Conservation (phyloP, 345 rosid genomes). For the Noccaea caerulescens region DNA sequence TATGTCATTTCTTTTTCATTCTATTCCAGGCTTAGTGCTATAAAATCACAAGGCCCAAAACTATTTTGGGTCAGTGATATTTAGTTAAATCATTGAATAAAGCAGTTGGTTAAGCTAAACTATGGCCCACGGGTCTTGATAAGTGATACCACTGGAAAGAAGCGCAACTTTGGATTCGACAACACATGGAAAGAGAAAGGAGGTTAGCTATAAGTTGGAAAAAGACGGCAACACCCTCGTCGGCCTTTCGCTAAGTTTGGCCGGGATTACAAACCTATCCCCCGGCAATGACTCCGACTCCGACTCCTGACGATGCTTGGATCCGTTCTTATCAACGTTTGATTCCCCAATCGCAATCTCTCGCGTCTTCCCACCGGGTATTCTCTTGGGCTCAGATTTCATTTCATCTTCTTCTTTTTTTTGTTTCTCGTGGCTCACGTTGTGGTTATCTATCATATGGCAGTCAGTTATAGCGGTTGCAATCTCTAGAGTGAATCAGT, state of each 20-base stretch:
- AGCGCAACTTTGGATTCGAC: too few species aligned
- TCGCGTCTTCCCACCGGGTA: conserved; percentile 59
- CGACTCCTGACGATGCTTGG: conserved; percentile 72
- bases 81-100: too few species aligned
- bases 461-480: conserved; percentile 71
- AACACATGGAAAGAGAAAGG: too few species aligned
- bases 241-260: neutral
- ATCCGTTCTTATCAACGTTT: conserved; percentile 50
- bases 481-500: conserved; percentile 92
- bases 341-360: conserved; percentile 65
- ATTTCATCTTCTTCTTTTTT: neutral
- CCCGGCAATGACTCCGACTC: conserved; percentile 37
- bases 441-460: conserved; percentile 7
- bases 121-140: too few species aligned
- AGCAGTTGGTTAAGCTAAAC: too few species aligned
- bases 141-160: too few species aligned
- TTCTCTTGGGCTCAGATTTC: neutral
- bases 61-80: too few species aligned
- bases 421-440: neutral
- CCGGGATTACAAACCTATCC: conserved; percentile 5
- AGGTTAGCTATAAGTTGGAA: too few species aligned
- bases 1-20: neutral
- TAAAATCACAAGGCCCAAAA: too few species aligned
- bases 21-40: too few species aligned
- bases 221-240: conserved; percentile 1